phyloP scores from a whole-genome alignment of 2,329 filamentous ascomycete species.

The Scedosporium dehoogii region DNA sequence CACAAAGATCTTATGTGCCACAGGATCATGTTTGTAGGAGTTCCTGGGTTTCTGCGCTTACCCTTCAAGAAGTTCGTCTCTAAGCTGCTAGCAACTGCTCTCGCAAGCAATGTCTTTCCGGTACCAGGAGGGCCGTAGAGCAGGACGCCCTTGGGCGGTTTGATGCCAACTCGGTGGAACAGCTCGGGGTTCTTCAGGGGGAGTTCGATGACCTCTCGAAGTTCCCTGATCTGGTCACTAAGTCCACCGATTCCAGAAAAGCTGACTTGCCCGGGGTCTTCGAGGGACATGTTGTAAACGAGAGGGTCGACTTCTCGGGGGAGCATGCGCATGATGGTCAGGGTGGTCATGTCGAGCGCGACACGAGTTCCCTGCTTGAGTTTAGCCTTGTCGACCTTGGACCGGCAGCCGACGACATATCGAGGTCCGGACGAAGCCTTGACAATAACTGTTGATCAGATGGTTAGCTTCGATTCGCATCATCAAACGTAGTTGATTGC shows the following conservation, averaged over 20 bases:
- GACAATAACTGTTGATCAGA: slow-evolving; percentile 65
- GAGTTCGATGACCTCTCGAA: slow-evolving; percentile 94
- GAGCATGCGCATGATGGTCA: slow-evolving; percentile 99
- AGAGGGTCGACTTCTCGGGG: slow-evolving; percentile 96
- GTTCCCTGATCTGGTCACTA: slow-evolving; percentile 96
- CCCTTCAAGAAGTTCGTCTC: slow-evolving; percentile 99
- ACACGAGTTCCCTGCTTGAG: slow-evolving; percentile 97
- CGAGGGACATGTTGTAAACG: slow-evolving; percentile 99
- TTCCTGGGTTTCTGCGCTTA: slow-evolving; percentile 26
- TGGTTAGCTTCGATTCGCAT: slow-evolving; percentile 5
- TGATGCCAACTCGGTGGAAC: slow-evolving; percentile 94
- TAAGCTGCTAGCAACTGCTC: slow-evolving; percentile 89
- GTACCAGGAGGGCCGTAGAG: slow-evolving; percentile 95
- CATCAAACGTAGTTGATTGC: not conserved
- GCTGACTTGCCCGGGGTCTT: slow-evolving; percentile 94
- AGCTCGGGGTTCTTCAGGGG: slow-evolving; percentile 98
- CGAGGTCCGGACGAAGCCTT: slow-evolving; percentile 94
- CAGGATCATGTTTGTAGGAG: not conserved
- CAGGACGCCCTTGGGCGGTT: slow-evolving; percentile 94
- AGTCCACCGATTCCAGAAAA: slow-evolving; percentile 95
- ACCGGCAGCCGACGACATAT: slow-evolving; percentile 97
- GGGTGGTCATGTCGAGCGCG: slow-evolving; percentile 96
- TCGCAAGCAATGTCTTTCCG: slow-evolving; percentile 87
- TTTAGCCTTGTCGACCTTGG: slow-evolving; percentile 95
- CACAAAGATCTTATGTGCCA: not conserved